A percentile compares a stretch with the other conserved stretches of the same genome.
Evolutionary conservation across 495 filamentous ascomycete genomes (phyloP).

Genomic region (Astrothelium macrocarpum): DNA sequence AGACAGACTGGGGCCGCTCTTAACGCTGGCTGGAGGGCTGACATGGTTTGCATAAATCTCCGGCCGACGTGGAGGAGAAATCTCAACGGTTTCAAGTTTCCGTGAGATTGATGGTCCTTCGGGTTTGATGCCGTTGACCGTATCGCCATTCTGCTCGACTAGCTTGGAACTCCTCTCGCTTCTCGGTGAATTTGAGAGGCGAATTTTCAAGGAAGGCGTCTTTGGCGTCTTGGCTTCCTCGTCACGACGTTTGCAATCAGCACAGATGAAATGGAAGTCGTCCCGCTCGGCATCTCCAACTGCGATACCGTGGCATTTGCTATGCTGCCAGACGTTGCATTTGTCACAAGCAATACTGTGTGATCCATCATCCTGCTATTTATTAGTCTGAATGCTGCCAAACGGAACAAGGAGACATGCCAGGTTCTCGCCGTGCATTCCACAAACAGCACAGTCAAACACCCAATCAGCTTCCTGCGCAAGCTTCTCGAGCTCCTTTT

Average conservation of each 20-base stretch:
- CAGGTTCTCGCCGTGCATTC: conserved; percentile 72
- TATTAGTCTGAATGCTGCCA: conserved; percentile 11
- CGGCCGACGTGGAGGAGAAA: conserved; percentile 12
- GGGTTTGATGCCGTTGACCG: conserved; percentile 19
- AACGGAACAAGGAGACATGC: conserved; percentile 27
- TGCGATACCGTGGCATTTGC: conserved; percentile 73
- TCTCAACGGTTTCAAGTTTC: conserved; percentile 22
- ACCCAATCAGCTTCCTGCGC: conserved; percentile 79
- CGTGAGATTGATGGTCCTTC: conserved; percentile 23
- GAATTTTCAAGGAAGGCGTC: conserved; percentile 58
- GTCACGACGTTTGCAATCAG: conserved; percentile 59
- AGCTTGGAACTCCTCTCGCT: conserved; percentile 16
- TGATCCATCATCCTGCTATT: conserved; percentile 69
- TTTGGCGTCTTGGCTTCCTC: conserved; percentile 57
- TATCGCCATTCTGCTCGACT: conserved; percentile 8
- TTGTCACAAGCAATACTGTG: conserved; percentile 91
- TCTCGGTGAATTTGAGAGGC: conserved; percentile 38
- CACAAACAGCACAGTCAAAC: conserved; percentile 86
- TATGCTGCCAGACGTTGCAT: conserved; percentile 95
- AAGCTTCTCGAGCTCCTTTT: conserved; percentile 62
- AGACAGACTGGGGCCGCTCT: conserved; percentile 31
- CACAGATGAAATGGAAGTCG: conserved; percentile 84
- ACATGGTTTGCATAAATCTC: conserved; percentile 7
- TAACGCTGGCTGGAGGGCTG: conserved; percentile 17
- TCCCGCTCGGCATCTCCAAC: conserved; percentile 70